Percentiles rank a stretch among this genome's conserved stretches.
Conservation (phyloP, 306 rosid species). For the Canavalia ensiformis region DNA sequence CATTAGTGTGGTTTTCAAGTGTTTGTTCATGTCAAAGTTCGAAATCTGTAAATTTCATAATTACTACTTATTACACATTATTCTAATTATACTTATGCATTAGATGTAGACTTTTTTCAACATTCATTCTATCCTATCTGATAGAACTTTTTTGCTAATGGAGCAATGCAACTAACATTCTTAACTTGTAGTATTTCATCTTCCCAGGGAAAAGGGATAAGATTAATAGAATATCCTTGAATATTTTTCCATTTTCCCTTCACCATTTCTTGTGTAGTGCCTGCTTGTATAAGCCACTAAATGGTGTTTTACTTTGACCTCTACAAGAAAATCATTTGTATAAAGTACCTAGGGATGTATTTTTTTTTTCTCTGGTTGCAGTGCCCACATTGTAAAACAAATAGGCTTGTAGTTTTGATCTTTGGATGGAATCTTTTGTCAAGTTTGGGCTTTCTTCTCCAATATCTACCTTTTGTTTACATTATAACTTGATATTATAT, state of each 20-base stretch:
- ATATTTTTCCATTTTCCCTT: not conserved
- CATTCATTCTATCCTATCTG: conserved; percentile 24
- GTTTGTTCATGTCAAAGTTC: conserved; percentile 27
- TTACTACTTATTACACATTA: not conserved
- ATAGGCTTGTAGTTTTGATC: conserved; percentile 1
- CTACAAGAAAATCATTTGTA: conserved; percentile 3
- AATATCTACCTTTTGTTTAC: not conserved
- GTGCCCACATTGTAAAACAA: not conserved
- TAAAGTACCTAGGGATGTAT: not conserved
- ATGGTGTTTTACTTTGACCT: not conserved
- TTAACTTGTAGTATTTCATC: conserved; percentile 22
- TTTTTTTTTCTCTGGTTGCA: not conserved
- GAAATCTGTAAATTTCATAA: conserved; percentile 17
- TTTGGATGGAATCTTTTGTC: conserved; percentile 10
- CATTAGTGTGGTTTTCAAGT: conserved; percentile 7
- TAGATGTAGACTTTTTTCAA: conserved; percentile 21
- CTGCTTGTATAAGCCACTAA: not conserved
- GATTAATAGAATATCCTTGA: not conserved
- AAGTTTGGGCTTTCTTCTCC: conserved; percentile 13
- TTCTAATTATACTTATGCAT: conserved; percentile 5
- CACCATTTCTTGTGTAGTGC: not conserved
- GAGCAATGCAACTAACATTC: conserved; percentile 8
- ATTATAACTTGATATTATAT: conserved; percentile 24
- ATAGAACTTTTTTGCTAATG: conserved; percentile 9
- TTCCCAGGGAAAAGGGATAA: not conserved